Base-by-base conservation (phyloP, 2,329 filamentous ascomycete genomes). In the Xylaria sp. region DNA sequence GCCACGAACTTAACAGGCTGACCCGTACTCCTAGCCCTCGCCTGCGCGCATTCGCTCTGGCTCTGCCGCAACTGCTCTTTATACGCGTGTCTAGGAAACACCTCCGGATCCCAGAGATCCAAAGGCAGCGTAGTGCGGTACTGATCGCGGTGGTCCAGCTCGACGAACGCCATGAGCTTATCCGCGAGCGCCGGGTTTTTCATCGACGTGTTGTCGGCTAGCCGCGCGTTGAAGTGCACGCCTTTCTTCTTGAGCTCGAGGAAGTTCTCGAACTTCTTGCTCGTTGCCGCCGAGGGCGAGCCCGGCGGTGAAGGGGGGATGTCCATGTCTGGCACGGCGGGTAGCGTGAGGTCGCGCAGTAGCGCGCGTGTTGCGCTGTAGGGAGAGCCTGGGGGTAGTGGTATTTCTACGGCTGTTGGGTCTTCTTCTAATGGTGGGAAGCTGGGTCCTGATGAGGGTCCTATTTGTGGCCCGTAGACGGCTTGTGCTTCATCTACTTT, bases 201-300 rank as follows among this genome's bases (percentile, higher is more conserved):
- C 68, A 94, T 82, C 8, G 91, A 88, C 0, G 87, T 81, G 0
- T 90, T 92, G 66, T 86, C 85, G 44, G 91, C 88, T 9, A 96
- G 83, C 70, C 91, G 90, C 74, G 89, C 84, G 78, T 96, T 94
- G 84, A 95, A 95, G 80, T 96, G 93, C 18, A 90, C 85, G 4
- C 90, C 90, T 71, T 91, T 88, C 76, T 88, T 89, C 82, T 96
- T 96, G n/a, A 95, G 85, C 55, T 88, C 85, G 0, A 95, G 86
- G 73, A 96, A 95, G 68, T 89, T 88, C 71, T 89, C 86, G 74
- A 95, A 91, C 75, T 93, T 94, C 73, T 87, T 85, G 60, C 87
- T 90, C 13, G 89, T 80, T 51, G 81, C 74, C 41, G 83, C 77
- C 0, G 84, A 81, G 12, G 88, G 88, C 1, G 88, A 87, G 28